Conservation (phyloP, 164 flowering plant genomes). For the Berberis vulgaris region DNA sequence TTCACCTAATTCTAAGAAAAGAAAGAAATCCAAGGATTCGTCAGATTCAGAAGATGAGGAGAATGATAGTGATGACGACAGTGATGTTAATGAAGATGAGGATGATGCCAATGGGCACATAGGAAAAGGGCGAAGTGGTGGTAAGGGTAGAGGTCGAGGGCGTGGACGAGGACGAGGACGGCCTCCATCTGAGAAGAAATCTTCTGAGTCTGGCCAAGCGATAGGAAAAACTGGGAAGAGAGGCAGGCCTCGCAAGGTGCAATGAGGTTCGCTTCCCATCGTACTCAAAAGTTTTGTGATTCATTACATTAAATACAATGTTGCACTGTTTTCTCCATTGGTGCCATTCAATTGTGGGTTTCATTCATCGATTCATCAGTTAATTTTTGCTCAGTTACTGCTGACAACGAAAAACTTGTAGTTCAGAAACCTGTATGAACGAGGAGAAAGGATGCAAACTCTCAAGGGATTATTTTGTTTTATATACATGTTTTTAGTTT, state of each 20-base stretch:
- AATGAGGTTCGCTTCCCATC: constrained; percentile 10
- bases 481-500: too few relatives aligned
- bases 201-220: constrained; percentile 14
- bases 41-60: constrained; percentile 63
- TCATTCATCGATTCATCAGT: background rate
- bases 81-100: constrained; percentile 17
- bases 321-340: background rate
- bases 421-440: too few relatives aligned
- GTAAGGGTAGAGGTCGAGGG: constrained; percentile 32
- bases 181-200: constrained; percentile 31
- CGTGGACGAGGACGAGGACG: constrained; percentile 47
- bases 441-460: too few relatives aligned
- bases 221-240: constrained; percentile 39
- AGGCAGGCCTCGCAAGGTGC: constrained; percentile 54
- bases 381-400: too few relatives aligned
- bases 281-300: constrained; percentile 3
- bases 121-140: constrained; percentile 24
- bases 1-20: constrained; percentile 42
- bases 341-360: constrained; percentile 1
- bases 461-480: too few relatives aligned
- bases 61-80: constrained; percentile 11
- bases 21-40: constrained; percentile 46
- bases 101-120: constrained; percentile 39
- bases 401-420: too few relatives aligned
- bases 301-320: background rate